Evolutionary conservation across 805 yeast genomes (phyloP), one percentile per base, ranked within the genome.

Genomic region (Candida argentea): DNA sequence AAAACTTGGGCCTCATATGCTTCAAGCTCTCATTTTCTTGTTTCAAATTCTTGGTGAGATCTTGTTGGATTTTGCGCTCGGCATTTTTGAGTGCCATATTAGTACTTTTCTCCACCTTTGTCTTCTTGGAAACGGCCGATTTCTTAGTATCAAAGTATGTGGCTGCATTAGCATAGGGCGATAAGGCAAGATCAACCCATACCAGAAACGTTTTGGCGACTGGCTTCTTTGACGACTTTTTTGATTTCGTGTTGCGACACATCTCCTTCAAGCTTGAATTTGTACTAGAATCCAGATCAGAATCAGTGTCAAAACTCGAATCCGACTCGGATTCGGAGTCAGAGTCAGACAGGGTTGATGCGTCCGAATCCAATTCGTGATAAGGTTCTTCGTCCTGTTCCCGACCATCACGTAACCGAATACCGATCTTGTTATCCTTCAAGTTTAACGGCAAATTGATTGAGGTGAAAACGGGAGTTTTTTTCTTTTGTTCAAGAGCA

Each of bases 131-230:
- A 24, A 72, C 74, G 0, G 93, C 94, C 7, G 60, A 55, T 38
- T 81, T 82, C 50, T 80, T 83, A 5, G 76, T 70, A 27, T 77
- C 82, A 48, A 84, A 89, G 45, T 84, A 89, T 16, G 67, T 57
- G 6, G 89, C 67, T 0, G 96, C 87, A 53, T 89, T 89, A 2
- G 96, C 95, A 61, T 71, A 86, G 0, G 95, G 86, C 2, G 94
- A 76, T 6, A 76, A 54, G 0, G 64, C 48, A 1, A 89, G 60
- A 40, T 84, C 87, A 29, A 89, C 75, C 30, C 70, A 62, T 16
- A 80, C 79, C 9, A 66, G 61, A 3, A 78, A 48, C 29, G 36
- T 30, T 30, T 32, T 18, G 10, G 8, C 24, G n/a, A 16, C 16
- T 10, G 7, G 14, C 15, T 13, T 21, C 16, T n/a, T 18, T 16